Evolutionary conservation across 495 filamentous ascomycete genomes (phyloP).

Genomic region (Neurospora sp.): DNA sequence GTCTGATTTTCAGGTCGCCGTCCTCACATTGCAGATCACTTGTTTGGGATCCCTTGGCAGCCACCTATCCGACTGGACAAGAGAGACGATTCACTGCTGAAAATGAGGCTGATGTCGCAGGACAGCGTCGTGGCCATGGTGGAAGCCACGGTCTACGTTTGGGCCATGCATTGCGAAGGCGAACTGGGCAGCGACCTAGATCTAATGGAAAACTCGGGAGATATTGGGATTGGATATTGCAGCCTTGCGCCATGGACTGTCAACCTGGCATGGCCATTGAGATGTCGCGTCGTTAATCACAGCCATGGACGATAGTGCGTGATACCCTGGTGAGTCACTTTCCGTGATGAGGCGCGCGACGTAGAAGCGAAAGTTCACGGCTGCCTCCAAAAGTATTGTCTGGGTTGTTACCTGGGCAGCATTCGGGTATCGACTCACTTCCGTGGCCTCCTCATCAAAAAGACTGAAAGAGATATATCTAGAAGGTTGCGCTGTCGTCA

Average conservation of each 20-base stretch:
- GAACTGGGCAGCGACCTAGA: neutral
- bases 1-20: neutral
- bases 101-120: neutral
- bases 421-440: neutral
- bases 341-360: neutral
- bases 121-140: neutral
- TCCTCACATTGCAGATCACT: neutral
- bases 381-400: neutral
- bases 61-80: neutral
- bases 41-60: neutral
- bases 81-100: neutral
- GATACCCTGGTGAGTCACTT: neutral
- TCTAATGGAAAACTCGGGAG: neutral
- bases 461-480: neutral
- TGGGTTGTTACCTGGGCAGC: neutral
- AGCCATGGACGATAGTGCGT: neutral
- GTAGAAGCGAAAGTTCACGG: neutral
- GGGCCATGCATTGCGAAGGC: neutral
- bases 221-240: neutral
- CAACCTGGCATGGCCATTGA: neutral
- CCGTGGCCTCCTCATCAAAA: neutral
- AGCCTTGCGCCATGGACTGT: neutral
- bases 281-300: neutral
- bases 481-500: neutral
- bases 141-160: neutral